Percentiles rank a stretch among this genome's conserved stretches.
Evolutionary conservation across 2,329 filamentous ascomycete species (phyloP).

Genomic region (Stagonosporopsis vannaccii): DNA sequence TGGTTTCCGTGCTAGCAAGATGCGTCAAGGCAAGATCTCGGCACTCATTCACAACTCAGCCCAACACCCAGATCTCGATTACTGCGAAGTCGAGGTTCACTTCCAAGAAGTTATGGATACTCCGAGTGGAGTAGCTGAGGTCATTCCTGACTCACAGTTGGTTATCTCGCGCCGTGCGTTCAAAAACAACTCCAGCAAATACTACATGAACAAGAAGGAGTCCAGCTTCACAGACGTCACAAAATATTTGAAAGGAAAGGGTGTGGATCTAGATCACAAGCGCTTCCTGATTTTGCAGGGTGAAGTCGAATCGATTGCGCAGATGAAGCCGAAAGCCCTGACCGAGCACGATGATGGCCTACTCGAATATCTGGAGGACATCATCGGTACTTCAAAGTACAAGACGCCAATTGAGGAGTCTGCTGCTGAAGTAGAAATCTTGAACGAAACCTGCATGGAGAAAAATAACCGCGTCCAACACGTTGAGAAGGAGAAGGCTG

Average conservation of each 20-base stretch:
- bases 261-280: constrained; percentile 97
- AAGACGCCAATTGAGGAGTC: constrained; percentile 96
- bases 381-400: constrained; percentile 98
- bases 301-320: constrained; percentile 97
- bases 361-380: constrained; percentile 96
- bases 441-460: constrained; percentile 94
- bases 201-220: constrained; percentile 90
- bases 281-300: constrained; percentile 96
- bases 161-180: constrained; percentile 92
- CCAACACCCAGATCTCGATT: constrained; percentile 80
- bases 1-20: constrained; percentile 97
- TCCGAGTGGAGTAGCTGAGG: constrained; percentile 74
- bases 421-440: constrained; percentile 83
- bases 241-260: constrained; percentile 81
- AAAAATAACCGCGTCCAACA: constrained; percentile 96
- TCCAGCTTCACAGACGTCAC: constrained; percentile 95
- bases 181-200: constrained; percentile 98
- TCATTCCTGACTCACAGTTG: constrained; percentile 83
- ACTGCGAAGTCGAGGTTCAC: constrained; percentile 95
- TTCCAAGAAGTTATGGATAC: constrained; percentile 95
- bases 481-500: constrained; percentile 95
- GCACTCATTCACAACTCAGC: constrained; percentile 98
- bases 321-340: constrained; percentile 97
- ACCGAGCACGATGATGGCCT: constrained; percentile 97
- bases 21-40: constrained; percentile 98